Evolutionary conservation across 2,329 filamentous ascomycete genomes (phyloP).

Genomic region (Ascomycota sp.): DNA sequence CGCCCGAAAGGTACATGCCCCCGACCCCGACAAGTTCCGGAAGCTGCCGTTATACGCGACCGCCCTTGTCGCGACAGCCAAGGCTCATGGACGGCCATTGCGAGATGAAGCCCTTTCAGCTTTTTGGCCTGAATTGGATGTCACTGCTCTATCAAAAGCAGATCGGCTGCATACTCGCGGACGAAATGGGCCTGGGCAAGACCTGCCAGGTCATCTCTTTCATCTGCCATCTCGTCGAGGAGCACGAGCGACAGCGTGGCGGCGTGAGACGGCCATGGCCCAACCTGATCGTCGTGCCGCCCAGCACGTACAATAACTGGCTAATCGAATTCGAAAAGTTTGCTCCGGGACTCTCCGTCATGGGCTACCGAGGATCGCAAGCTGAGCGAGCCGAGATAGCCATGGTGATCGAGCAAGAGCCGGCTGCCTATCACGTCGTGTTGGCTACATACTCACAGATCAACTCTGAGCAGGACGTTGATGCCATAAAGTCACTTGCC

Average conservation of each 20-base stretch:
- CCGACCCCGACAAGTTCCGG: slow-evolving; percentile 21
- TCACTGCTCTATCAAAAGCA: slow-evolving; percentile 59
- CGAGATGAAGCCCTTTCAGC: slow-evolving; percentile 76
- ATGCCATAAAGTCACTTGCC: slow-evolving; percentile 25
- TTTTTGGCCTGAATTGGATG: slow-evolving; percentile 92
- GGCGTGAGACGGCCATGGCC: slow-evolving; percentile 32
- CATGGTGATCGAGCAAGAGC: slow-evolving; percentile 40
- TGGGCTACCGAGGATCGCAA: slow-evolving; percentile 47
- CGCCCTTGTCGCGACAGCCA: slow-evolving; percentile 43
- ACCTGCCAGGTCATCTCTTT: slow-evolving; percentile 93
- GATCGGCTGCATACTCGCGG: slow-evolving; percentile 77
- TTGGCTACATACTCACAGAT: slow-evolving; percentile 41
- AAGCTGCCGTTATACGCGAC: slow-evolving; percentile 13
- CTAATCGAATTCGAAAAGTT: slow-evolving; percentile 76
- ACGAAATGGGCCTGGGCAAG: slow-evolving; percentile 95
- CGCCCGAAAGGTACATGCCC: slow-evolving; percentile 15
- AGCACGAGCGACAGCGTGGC: slow-evolving; percentile 18
- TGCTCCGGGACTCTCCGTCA: slow-evolving; percentile 56
- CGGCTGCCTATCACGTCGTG: slow-evolving; percentile 43
- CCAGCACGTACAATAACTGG: slow-evolving; percentile 93
- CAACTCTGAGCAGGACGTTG: slow-evolving; percentile 26
- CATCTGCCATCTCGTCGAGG: slow-evolving; percentile 61
- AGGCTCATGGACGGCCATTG: slow-evolving; percentile 56
- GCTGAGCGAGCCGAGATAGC: slow-evolving; percentile 47
- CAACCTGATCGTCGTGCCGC: slow-evolving; percentile 74